phyloP scores from a whole-genome alignment of 2,329 filamentous ascomycete species.

The Westerdykella sp. region DNA sequence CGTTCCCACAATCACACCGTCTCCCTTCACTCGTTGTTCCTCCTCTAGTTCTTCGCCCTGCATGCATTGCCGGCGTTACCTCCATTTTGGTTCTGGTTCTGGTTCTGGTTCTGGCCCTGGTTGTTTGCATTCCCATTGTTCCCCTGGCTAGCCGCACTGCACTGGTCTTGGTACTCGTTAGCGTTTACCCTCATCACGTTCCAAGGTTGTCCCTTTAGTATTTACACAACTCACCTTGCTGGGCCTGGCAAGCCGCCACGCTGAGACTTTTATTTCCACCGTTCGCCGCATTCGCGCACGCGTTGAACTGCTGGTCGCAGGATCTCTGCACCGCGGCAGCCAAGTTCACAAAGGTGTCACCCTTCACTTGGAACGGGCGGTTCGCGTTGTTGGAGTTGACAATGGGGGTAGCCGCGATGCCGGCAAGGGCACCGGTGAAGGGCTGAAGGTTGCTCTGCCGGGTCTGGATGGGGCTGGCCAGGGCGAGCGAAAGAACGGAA shows the following conservation, averaged over 20 bases:
- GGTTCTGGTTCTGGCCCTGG: too few relatives aligned
- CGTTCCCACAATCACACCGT: too few relatives aligned
- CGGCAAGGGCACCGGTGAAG: conserved; percentile 47
- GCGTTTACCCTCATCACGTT: background rate
- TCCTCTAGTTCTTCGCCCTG: too few relatives aligned
- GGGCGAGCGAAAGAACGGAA: conserved; percentile 12
- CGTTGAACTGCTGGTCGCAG: conserved; percentile 59
- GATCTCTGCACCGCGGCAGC: conserved; percentile 53
- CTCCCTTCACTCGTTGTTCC: too few relatives aligned
- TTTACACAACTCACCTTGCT: conserved; percentile 39
- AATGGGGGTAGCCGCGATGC: conserved; percentile 49
- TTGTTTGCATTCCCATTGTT: background rate
- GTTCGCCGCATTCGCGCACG: conserved; percentile 54
- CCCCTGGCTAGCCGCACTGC: background rate
- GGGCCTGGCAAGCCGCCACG: conserved; percentile 50
- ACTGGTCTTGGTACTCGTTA: background rate
- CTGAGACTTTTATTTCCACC: conserved; percentile 39
- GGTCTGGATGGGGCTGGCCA: conserved; percentile 15
- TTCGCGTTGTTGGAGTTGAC: conserved; percentile 46
- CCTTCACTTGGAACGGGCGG: conserved; percentile 30
- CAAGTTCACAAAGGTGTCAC: conserved; percentile 48
- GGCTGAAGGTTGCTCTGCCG: conserved; percentile 27
- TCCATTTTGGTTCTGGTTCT: too few relatives aligned
- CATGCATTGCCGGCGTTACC: too few relatives aligned
- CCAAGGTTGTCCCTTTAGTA: too few relatives aligned